These are phyloP conservation scores for Aristolochia californica DNA, from an alignment of 164 flowering plant genomes.

Conservation along the genomic window DNA sequence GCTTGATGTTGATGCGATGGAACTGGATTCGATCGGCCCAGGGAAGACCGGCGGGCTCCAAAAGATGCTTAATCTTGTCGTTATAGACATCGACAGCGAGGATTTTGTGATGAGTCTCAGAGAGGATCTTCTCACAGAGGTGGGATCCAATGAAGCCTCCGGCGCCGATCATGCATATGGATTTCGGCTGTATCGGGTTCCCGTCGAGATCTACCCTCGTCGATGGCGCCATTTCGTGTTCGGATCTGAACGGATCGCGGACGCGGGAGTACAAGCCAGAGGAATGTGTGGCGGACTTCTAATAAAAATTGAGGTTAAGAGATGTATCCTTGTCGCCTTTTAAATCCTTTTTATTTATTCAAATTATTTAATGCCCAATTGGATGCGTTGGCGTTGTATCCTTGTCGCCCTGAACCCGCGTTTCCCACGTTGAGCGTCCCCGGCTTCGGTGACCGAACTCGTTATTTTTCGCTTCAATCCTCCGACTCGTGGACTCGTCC, in stretches of 20 bases:
- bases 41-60: constrained; percentile 14
- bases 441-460: too few species aligned
- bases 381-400: too few species aligned
- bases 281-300: too few species aligned
- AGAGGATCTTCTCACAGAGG: constrained; percentile 22
- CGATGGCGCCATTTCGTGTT: not conserved
- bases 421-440: too few species aligned
- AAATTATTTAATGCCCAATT: too few species aligned
- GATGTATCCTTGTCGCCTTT: too few species aligned
- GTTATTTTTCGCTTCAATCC: too few species aligned
- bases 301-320: too few species aligned
- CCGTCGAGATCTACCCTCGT: constrained; percentile 22
- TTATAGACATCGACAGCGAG: constrained; percentile 20
- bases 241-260: not conserved
- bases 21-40: constrained; percentile 73
- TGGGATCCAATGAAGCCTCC: constrained; percentile 32
- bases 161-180: constrained; percentile 26
- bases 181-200: constrained; percentile 13
- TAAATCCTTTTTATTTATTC: too few species aligned
- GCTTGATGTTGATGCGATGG: constrained; percentile 84
- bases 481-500: too few species aligned
- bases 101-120: constrained; percentile 17
- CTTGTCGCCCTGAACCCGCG: too few species aligned
- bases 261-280: too few species aligned
- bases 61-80: constrained; percentile 24